Evolutionary conservation across 2,329 filamentous ascomycete genomes (phyloP).

Genomic region (Penicillium digitatum): DNA sequence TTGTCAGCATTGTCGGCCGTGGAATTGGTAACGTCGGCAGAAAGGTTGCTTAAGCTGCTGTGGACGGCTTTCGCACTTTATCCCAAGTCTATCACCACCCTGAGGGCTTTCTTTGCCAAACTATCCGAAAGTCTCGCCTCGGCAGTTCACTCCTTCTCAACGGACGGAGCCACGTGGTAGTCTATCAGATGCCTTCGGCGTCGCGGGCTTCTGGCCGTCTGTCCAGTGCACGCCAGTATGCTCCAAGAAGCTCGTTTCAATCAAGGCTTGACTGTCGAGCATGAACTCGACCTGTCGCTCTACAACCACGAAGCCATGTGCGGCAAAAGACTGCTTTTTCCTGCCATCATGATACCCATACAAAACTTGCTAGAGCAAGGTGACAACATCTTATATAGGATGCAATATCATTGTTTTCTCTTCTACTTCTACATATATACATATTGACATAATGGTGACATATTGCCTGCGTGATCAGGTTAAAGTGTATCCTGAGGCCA

Average conservation of each 20-base stretch:
- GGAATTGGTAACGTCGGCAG: conserved; percentile 93
- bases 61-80: conserved; percentile 1
- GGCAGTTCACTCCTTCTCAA: not conserved
- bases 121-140: not conserved
- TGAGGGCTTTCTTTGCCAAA: not conserved
- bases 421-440: not conserved
- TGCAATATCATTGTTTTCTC: conserved; percentile 1
- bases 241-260: not conserved
- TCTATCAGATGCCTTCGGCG: not conserved
- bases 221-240: conserved; percentile 7
- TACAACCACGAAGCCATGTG: not conserved
- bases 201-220: conserved; percentile 7
- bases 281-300: conserved; percentile 5
- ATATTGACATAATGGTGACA: not conserved
- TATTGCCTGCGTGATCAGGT: not conserved
- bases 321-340: conserved; percentile 2
- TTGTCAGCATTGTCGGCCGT: conserved; percentile 86
- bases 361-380: conserved; percentile 5
- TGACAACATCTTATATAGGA: conserved; percentile 6
- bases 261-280: conserved; percentile 2
- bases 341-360: conserved; percentile 7
- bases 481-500: not conserved
- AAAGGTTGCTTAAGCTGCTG: conserved; percentile 64
- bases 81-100: conserved; percentile 3
- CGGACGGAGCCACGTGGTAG: conserved; percentile 1